Evolutionary conservation across 352 stramenopile genomes (phyloP).

Genomic region (Phytophthora vignae): DNA sequence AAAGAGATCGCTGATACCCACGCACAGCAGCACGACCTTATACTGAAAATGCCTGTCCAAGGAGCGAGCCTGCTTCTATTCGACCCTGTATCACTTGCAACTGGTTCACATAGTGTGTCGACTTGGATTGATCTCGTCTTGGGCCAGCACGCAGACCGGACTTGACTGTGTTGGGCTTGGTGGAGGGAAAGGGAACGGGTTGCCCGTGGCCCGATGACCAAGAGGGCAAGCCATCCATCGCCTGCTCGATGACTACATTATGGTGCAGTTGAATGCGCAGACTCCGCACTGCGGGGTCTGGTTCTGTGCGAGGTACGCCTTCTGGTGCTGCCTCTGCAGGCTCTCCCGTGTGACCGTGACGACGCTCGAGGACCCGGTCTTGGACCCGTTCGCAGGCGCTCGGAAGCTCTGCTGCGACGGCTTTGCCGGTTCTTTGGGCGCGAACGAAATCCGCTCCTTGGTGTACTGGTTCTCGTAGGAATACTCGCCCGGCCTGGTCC

Average conservation of each 20-base stretch:
- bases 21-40: conserved; percentile 17
- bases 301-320: conserved; percentile 78
- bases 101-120: conserved; percentile 22
- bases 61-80: conserved; percentile 42
- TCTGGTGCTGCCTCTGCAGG: conserved; percentile 87
- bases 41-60: conserved; percentile 29
- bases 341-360: conserved; percentile 86
- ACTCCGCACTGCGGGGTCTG: conserved; percentile 72
- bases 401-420: conserved; percentile 89
- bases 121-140: conserved; percentile 17
- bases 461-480: conserved; percentile 93
- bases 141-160: conserved; percentile 28
- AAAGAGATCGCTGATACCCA: conserved; percentile 1
- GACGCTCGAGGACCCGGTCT: conserved; percentile 40
- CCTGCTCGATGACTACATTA: conserved; percentile 53
- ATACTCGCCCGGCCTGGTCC: conserved; percentile 85
- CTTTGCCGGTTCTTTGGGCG: conserved; percentile 85
- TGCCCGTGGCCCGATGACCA: conserved; percentile 34
- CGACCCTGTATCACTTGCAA: conserved; percentile 27
- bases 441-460: conserved; percentile 88
- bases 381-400: conserved; percentile 31
- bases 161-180: conserved; percentile 24
- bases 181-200: conserved; percentile 6
- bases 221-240: conserved; percentile 21
- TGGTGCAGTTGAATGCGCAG: conserved; percentile 58